Base-by-base conservation (phyloP, 2,329 filamentous ascomycete species). In the Talaromyces amestolkiae region DNA sequence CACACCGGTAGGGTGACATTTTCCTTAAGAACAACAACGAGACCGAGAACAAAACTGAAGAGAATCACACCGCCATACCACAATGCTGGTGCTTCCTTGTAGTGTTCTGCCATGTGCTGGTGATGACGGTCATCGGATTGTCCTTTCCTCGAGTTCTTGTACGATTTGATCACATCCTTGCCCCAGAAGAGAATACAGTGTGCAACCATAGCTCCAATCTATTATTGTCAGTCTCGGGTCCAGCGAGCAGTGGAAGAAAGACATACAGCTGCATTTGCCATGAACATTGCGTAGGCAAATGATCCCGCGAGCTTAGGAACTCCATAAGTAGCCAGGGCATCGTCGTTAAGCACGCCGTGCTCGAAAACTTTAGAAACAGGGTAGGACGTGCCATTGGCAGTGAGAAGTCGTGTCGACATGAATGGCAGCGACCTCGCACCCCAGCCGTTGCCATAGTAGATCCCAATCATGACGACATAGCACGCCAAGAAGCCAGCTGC, bases 111-210 rank as follows among this genome's bases (percentile, higher is more conserved):
- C 84, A 86, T 86, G 68, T 85, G 77, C 0, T 65, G 72, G 68
- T 87, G 84, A 68, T 87, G 85, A 0, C 76, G 79, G 64, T 87
- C 85, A 17, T 80, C 79, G 27, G 77, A 83, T 11, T 69, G 73
- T 4, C 81, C 80, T 3, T 74, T 69, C 22, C 67, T 80, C 0
- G 83, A 80, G n/a, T 75, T 81, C 69, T 81, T 82, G 72, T 78
- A 86, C 0, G 85, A 76, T 7, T 70, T 70, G 3, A 76, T 56
- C n/a, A 86, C 77, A 65, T 87, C 85, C 4, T 78, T 77, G 3
- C 85, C 83, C 83, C 83, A 87, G 70, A 87, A 87, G 5, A 86
- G 71, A 59, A 83, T 65, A 67, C 80, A 82, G 67, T 87, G 85
- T 2, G 78, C 71, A 33, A 86, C 75, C 27, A 87, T 71, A 5